These are phyloP conservation scores for Solanum hybrid DNA, from an alignment of 305 asterid genomes.

Conservation along the genomic window DNA sequence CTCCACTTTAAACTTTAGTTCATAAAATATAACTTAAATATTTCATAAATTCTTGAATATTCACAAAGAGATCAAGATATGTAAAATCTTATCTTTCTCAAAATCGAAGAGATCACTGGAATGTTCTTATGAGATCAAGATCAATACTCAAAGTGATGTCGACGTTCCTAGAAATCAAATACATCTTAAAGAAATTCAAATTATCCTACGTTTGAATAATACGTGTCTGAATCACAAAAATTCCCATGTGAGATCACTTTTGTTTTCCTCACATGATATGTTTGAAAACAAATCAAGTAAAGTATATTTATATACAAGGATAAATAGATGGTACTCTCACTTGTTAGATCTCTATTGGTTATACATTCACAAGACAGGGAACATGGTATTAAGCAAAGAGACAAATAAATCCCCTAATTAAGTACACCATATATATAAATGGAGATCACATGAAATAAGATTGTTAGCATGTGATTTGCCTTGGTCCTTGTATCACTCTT, in stretches of 20 bases:
- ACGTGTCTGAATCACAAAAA: background rate
- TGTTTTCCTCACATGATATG: background rate
- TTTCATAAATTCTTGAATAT: background rate
- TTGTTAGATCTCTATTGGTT: background rate
- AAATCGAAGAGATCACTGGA: background rate
- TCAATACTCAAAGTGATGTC: background rate
- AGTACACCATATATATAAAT: background rate
- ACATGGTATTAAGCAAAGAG: slow-evolving; percentile 7
- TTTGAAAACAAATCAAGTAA: background rate
- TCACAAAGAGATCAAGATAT: background rate
- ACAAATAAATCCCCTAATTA: slow-evolving; percentile 17
- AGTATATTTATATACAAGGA: background rate
- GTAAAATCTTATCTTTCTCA: background rate
- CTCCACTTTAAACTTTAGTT: background rate
- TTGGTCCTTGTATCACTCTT: background rate
- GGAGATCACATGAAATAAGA: slow-evolving; percentile 31
- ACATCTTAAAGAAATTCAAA: background rate
- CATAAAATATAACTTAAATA: background rate
- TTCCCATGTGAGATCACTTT: background rate
- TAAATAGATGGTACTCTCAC: background rate
- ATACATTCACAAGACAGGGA: background rate
- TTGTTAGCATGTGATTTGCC: slow-evolving; percentile 35
- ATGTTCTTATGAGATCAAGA: background rate
- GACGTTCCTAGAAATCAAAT: background rate
- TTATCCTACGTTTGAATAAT: background rate